Conservation (phyloP, 2,329 filamentous ascomycete species). For the Phyllosticta citrichinensis region DNA sequence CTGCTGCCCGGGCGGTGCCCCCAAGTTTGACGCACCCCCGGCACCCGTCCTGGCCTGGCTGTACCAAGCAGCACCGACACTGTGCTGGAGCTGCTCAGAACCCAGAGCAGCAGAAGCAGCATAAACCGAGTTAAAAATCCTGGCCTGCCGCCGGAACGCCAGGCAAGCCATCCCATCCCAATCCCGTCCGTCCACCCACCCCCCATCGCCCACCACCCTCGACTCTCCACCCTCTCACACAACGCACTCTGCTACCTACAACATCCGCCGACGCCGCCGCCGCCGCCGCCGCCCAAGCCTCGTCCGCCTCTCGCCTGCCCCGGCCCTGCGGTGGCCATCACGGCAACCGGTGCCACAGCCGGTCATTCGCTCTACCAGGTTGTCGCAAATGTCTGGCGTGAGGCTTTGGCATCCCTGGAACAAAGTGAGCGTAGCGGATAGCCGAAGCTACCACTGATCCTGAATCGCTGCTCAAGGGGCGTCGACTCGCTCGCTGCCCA, state of each 20-base stretch:
- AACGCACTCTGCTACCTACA: background rate
- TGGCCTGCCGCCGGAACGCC: slow-evolving; percentile 8
- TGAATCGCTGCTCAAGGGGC: slow-evolving; percentile 4
- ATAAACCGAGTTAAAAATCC: slow-evolving; percentile 8
- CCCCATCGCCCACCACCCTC: slow-evolving; percentile 20
- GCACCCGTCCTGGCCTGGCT: background rate
- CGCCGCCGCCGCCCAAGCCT: background rate
- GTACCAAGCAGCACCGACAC: background rate
- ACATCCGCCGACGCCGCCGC: background rate
- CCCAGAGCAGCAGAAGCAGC: background rate
- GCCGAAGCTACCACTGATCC: slow-evolving; percentile 4
- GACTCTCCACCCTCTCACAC: slow-evolving; percentile 5
- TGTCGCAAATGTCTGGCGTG: slow-evolving; percentile 19
- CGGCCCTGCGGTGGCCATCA: slow-evolving; percentile 7
- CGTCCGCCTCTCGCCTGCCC: background rate
- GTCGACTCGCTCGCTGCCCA: slow-evolving; percentile 20
- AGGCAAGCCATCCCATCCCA: slow-evolving; percentile 7
- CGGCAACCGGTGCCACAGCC: slow-evolving; percentile 4
- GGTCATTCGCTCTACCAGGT: slow-evolving; percentile 10
- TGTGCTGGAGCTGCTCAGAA: background rate
- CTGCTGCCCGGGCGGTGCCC: background rate
- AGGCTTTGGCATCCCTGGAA: slow-evolving; percentile 17
- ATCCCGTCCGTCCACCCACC: background rate
- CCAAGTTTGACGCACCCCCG: background rate
- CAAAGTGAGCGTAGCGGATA: background rate